These are phyloP conservation scores for Sparassis latifolia DNA, from an alignment of 1,284 basidiomycete genomes.

Conservation along the genomic window DNA sequence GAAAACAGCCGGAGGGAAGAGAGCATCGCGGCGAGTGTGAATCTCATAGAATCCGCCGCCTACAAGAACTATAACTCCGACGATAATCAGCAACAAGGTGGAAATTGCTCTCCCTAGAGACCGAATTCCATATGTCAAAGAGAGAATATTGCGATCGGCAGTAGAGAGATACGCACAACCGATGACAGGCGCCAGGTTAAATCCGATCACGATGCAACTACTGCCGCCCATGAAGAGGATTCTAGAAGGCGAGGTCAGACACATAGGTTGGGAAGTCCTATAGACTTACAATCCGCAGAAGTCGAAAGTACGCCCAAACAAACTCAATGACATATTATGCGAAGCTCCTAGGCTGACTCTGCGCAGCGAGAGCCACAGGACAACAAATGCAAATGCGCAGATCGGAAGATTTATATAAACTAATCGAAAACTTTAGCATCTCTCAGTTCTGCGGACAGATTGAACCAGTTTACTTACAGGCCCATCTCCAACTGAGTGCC, in stretches of 20 bases:
- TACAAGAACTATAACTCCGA: slow-evolving; percentile 48
- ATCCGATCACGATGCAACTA: slow-evolving; percentile 65
- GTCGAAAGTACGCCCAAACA: slow-evolving; percentile 54
- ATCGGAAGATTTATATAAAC: slow-evolving; percentile 80
- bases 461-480: slow-evolving; percentile 46
- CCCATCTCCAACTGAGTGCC: slow-evolving; percentile 67
- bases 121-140: slow-evolving; percentile 5
- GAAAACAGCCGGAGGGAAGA: slow-evolving; percentile 64
- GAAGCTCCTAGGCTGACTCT: slow-evolving; percentile 40
- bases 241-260: slow-evolving; percentile 29
- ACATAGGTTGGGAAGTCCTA: slow-evolving; percentile 3
- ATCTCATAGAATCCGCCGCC: slow-evolving; percentile 60
- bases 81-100: slow-evolving; percentile 53
- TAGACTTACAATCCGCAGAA: slow-evolving; percentile 64
- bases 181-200: slow-evolving; percentile 60
- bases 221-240: slow-evolving; percentile 71
- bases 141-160: neutral
- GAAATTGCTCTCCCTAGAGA: slow-evolving; percentile 50
- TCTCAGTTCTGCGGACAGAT: neutral
- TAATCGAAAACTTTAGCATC: slow-evolving; percentile 19
- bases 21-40: slow-evolving; percentile 54
- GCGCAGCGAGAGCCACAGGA: slow-evolving; percentile 54
- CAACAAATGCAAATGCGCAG: slow-evolving; percentile 50
- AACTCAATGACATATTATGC: slow-evolving; percentile 47
- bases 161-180: slow-evolving; percentile 50